phyloP scores from a whole-genome alignment of 768 basidiomycete genomes.

The Solioccasus polychromus region DNA sequence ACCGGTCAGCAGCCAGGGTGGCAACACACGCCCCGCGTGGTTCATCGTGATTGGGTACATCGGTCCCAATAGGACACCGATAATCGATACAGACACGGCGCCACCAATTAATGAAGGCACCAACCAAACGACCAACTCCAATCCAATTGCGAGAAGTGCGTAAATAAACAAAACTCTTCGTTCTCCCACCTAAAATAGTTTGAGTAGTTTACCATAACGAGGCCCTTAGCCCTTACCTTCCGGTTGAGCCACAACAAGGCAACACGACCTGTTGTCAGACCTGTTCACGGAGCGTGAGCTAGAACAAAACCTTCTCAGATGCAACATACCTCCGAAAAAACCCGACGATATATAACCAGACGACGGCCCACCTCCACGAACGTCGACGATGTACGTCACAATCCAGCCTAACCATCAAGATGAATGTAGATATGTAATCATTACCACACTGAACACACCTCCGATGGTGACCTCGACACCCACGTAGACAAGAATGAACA shows the following conservation, averaged over 20 bases:
- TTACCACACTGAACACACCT: conserved; percentile 23
- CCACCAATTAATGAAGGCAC: conserved; percentile 51
- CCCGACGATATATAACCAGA: conserved; percentile 54
- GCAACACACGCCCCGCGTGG: conserved; percentile 63
- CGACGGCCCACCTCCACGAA: conserved; percentile 43
- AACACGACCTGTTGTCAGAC: conserved; percentile 56
- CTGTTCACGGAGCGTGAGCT: conserved; percentile 27
- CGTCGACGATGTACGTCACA: conserved; percentile 52
- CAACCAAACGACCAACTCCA: conserved; percentile 59
- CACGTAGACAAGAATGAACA: conserved; percentile 66
- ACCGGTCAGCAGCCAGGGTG: conserved; percentile 63
- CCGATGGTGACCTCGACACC: conserved; percentile 60
- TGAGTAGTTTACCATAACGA: background rate
- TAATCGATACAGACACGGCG: conserved; percentile 53
- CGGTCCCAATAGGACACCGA: conserved; percentile 53
- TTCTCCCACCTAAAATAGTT: conserved; percentile 46
- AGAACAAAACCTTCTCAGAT: background rate
- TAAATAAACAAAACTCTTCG: conserved; percentile 52
- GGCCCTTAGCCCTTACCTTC: conserved; percentile 31
- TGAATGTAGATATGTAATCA: background rate
- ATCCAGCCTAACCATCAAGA: conserved; percentile 54
- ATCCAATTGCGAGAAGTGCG: conserved; percentile 47
- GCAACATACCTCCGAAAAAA: conserved; percentile 48
- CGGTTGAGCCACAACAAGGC: conserved; percentile 54
- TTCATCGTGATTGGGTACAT: conserved; percentile 65